Conservation (phyloP, 164 flowering plant species). For the Nelumbo lutea region DNA sequence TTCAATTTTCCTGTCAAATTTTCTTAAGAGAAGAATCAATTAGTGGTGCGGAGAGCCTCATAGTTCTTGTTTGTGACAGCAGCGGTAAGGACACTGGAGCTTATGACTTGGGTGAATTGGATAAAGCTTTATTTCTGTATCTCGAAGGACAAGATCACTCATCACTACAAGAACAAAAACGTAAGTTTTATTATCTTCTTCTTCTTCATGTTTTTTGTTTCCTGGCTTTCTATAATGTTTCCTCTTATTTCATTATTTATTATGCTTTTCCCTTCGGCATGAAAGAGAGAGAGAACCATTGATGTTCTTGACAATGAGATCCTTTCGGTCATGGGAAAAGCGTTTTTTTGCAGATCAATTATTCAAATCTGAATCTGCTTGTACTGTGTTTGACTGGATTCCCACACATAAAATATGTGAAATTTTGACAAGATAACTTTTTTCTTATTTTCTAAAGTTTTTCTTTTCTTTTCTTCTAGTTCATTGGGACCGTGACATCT, state of each 20-base stretch:
- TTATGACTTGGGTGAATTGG: conserved; percentile 91
- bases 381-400: conserved; percentile 61
- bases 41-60: neutral
- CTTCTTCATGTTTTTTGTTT: neutral
- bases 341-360: conserved; percentile 28
- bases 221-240: neutral
- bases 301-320: conserved; percentile 17
- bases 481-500: conserved; percentile 25
- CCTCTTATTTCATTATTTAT: neutral
- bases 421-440: neutral
- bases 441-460: neutral
- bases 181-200: conserved; percentile 24
- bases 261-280: neutral
- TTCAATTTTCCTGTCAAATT: conserved; percentile 2
- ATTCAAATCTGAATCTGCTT: conserved; percentile 10
- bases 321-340: conserved; percentile 40
- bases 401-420: neutral
- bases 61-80: conserved; percentile 13
- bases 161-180: conserved; percentile 52
- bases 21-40: neutral
- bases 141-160: conserved; percentile 70
- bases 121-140: conserved; percentile 89
- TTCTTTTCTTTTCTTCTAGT: neutral
- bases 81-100: conserved; percentile 64
- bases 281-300: conserved; percentile 1